Evolutionary conservation across 2,329 filamentous ascomycete genomes (phyloP), one percentile per base, ranked within the genome.

Genomic region (Thielaviopsis punctulata): DNA sequence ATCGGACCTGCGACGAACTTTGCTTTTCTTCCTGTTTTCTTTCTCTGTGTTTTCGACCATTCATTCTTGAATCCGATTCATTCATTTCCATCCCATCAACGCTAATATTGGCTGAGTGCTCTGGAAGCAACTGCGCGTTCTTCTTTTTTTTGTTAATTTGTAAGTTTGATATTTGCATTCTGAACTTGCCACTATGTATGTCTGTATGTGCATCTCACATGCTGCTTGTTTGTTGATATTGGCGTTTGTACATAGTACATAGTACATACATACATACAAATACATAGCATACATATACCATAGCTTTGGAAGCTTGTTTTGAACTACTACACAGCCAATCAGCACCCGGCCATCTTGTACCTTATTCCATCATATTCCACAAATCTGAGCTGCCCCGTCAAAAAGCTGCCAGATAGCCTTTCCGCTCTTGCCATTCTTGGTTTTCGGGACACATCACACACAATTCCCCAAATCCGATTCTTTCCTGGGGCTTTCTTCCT

Each of bases 1-100:
- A 30, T 25, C 46, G 21, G n/a, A 19, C 15, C 36, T 41, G 36
- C 36, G 36, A 41, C 36, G n/a, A 41, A 18, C n/a, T 18, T 23
- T 21, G 33, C 23, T 47, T 36, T 27, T 12, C 24, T 49, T 25
- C n/a, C 36, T 48, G 39, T 49, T 47, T 41, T 46, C 47, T 48
- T 48, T 43, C 18, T 39, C 33, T 44, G 23, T 49, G 15, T 52
- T 27, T 48, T 52, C 48, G 24, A 30, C 44, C n/a, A 18, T 46
- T 48, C 8, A 24, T 55, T 50, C 33, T 44, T 45, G 5, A 19
- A 15, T 36, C n/a, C 13, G 30, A 4, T 48, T 33, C 46, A 48
- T 25, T 30, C n/a, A 25, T 13, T 36, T 27, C 24, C n/a, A 9
- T 41, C 13, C 30, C 46, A 12, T 12, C 21, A 36, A 3, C 15